Evolutionary conservation across 306 rosid genomes (phyloP), one percentile per base, ranked within the genome.

Genomic region (Prunus mume): DNA sequence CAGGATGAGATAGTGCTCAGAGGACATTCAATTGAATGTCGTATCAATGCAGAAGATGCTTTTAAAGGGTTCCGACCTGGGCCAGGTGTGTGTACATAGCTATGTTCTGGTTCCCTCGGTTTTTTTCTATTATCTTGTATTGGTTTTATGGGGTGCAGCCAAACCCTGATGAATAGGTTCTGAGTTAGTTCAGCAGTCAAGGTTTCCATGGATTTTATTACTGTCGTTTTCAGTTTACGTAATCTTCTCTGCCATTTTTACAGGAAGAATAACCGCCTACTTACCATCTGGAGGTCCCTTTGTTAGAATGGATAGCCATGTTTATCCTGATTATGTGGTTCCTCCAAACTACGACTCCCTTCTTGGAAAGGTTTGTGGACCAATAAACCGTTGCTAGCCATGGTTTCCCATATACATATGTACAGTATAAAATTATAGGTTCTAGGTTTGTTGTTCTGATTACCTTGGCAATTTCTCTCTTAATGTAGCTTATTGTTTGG

Each of bases 241-340:
- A 4, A 25, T 49, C 49, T 64, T 83, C 52, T 34, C 52, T 34
- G 58, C 63, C 55, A 61, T 68, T 45, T 66, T 73, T 81, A 84
- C 93, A 95, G 99, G 99, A 79, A 95, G 92, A 88, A 95, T 95
- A 82, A 92, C 50, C 30, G 49, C 95, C 47, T 92, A 95, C 88
- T 76, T 92, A 85, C 97, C 98, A 9, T 86, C 98, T 52, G 97
- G 98, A 71, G 97, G 98, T 25, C 98, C 98, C 69, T 95, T 95
- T 87, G 98, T 95, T 57, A 88, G 98, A 86, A 95, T 95, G 98
- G 98, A 95, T 83, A 95, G 98, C 79, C 97, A 95, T 82, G 86
- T 95, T 73, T 92, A 92, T 82, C 92, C 98, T 73, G 96, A 88
- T 89, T 95, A 95, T 68, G 97, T 95, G 46, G 98, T 95, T 85